phyloP scores from a whole-genome alignment of 2,329 filamentous ascomycete species.

The Herpotrichia juniperi region DNA sequence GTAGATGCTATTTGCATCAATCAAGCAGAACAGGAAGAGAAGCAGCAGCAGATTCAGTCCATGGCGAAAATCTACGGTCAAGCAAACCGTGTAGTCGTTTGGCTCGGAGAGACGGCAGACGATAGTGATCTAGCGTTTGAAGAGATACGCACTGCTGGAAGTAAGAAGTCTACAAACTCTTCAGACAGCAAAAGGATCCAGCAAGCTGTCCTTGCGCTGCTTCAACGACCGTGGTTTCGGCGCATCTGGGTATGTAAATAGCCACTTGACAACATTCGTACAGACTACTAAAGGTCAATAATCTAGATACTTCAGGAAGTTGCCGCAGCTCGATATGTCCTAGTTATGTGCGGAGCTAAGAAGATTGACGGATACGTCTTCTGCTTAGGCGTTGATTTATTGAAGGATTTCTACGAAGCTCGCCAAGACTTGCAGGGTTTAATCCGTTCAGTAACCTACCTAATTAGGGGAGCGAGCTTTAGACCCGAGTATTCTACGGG shows the following conservation, averaged over 20 bases:
- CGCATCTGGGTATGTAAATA: conserved; percentile 21
- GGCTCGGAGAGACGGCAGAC: conserved; percentile 11
- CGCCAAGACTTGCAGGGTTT: conserved; percentile 13
- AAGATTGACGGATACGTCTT: conserved; percentile 23
- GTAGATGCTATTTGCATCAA: conserved; percentile 19
- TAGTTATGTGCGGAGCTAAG: conserved; percentile 14
- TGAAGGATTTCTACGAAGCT: conserved; percentile 8
- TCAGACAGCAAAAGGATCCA: conserved; percentile 6
- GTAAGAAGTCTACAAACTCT: conserved; percentile 5
- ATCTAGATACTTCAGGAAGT: conserved; percentile 25
- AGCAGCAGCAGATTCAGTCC: conserved; percentile 4
- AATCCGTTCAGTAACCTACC: conserved; percentile 18
- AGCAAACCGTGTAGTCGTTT: conserved; percentile 12
- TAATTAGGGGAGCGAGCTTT: conserved; percentile 23
- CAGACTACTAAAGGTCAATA: conserved; percentile 13
- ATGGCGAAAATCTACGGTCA: conserved; percentile 13
- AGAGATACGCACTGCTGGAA: conserved; percentile 13
- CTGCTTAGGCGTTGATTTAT: conserved; percentile 19
- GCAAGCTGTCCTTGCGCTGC: conserved; percentile 16
- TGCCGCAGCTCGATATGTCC: conserved; percentile 21
- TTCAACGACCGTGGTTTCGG: conserved; percentile 24
- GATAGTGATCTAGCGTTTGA: conserved; percentile 15
- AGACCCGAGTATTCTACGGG: conserved; percentile 10
- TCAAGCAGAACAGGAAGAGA: conserved; percentile 10
- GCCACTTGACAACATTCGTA: conserved; percentile 2